Evolutionary conservation across 176 grass and related monocot species (phyloP), one percentile per base, ranked within the genome.

Genomic region (Hordeum marinum): DNA sequence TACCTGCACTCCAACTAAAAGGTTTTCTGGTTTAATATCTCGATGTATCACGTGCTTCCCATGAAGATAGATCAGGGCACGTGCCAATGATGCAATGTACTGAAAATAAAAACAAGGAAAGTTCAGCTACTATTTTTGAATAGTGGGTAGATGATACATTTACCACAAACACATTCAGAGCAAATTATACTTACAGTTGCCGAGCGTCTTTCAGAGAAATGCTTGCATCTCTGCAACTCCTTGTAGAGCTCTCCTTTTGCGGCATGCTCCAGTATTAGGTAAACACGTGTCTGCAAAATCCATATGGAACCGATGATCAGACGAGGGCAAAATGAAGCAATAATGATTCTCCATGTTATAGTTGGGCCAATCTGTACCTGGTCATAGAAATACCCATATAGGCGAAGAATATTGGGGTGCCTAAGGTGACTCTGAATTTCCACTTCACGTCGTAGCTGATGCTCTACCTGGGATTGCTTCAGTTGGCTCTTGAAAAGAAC

Each of bases 11-110:
- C 93, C 96, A 52, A 98, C 80, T 11, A 98, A 81, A 60, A 98
- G 90, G 68, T 98, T 98, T 81, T 98, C 96, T 25, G 96, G 96
- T 89, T 98, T 98, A 24, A 98, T 98, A 39, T 98, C 96, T 84
- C 96, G 84, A 63, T 98, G 96, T 5, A 98, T 98, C 1, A 98
- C 96, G 35, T 98, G 96, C 34, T 98, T 98, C 27, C 88, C 91
- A 8, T 99, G 97, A 50, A 96, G 88, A 57, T 99, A 99, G 12
- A 99, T 92, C 15, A 99, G 66, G 23, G 94, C 97, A 7, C 84
- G 90, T 3, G 94, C 94, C 29, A 99, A 75, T 3, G 97, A 99
- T 0, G 94, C 89, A 72, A 99, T 91, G 50, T 99, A 99, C 97
- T 98, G 35, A 70, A 82, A 52, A 52, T 29, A 70, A 85, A 63